phyloP scores from a whole-genome alignment of 495 filamentous ascomycete genomes.

The Hypoxylon rickii region DNA sequence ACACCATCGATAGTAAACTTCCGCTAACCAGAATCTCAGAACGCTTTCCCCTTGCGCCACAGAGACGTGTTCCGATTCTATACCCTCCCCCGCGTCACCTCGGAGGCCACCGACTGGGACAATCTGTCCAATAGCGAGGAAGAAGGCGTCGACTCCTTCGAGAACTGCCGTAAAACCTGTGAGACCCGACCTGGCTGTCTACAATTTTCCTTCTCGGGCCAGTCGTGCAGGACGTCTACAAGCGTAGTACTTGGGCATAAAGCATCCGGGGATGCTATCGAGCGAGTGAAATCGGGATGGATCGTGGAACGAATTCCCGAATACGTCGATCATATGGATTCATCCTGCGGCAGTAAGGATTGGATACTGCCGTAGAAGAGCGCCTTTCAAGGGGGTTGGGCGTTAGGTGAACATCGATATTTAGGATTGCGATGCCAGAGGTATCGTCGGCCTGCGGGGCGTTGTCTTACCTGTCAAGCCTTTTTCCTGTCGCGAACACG shows the following conservation, averaged over 20 bases:
- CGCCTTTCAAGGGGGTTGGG: neutral
- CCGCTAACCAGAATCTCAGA: conserved; percentile 23
- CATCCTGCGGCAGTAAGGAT: conserved; percentile 14
- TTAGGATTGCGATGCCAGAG: neutral
- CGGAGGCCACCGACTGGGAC: conserved; percentile 46
- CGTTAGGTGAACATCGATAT: neutral
- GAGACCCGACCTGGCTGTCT: conserved; percentile 45
- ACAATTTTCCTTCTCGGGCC: conserved; percentile 46
- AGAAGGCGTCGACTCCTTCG: conserved; percentile 27
- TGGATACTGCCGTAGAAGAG: conserved; percentile 33
- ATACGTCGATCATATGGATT: conserved; percentile 33
- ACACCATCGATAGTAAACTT: neutral
- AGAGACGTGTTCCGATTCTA: conserved; percentile 47
- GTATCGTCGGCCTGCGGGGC: neutral
- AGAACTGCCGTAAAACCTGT: conserved; percentile 46
- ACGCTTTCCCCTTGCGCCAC: conserved; percentile 30
- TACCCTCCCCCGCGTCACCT: conserved; percentile 34
- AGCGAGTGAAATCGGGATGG: conserved; percentile 35
- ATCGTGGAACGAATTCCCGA: conserved; percentile 28
- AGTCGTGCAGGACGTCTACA: conserved; percentile 42
- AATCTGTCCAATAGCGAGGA: conserved; percentile 45
- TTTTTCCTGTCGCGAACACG: too few relatives aligned
- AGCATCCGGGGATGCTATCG: neutral
- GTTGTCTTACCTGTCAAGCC: too few relatives aligned
- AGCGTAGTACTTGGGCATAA: conserved; percentile 28